Evolutionary conservation across 2,329 filamentous ascomycete genomes (phyloP), one percentile per base, ranked within the genome.

Genomic region (Lizonia empirigonia): DNA sequence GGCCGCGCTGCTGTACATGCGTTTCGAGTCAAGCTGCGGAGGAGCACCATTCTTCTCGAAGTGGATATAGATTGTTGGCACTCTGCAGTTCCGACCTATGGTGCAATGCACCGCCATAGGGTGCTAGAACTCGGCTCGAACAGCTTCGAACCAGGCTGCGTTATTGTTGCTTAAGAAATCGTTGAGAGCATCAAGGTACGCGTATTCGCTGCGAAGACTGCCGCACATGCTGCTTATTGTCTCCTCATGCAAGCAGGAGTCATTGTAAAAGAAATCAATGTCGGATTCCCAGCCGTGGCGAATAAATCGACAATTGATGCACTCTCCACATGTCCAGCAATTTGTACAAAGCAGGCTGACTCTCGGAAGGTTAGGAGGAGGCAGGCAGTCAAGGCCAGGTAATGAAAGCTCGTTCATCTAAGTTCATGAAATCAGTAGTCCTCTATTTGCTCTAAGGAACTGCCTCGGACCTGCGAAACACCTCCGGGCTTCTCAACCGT

Each of bases 401-500:
- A n/a, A n/a, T n/a, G n/a, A n/a, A n/a, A n/a, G n/a, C n/a, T n/a
- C n/a, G n/a, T n/a, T n/a, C n/a, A n/a, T n/a, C n/a, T n/a, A n/a
- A n/a, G n/a, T n/a, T n/a, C n/a, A n/a, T n/a, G n/a, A n/a, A n/a
- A n/a, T n/a, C n/a, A n/a, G n/a, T n/a, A n/a, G n/a, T n/a, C n/a
- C n/a, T n/a, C n/a, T n/a, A n/a, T n/a, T n/a, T n/a, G n/a, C n/a
- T n/a, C n/a, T n/a, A n/a, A n/a, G n/a, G n/a, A n/a, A n/a, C n/a
- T n/a, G n/a, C n/a, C n/a, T n/a, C n/a, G n/a, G n/a, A n/a, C n/a
- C n/a, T 13, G 9, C 15, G n/a, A 16, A n/a, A n/a, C n/a, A n/a
- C 9, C 18, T 34, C 5, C 32, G 9, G 15, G 9, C 6, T n/a
- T 2, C 24, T 51, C 37, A 68, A 5, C 60, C 60, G 49, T 70